Percentiles rank a stretch among this genome's conserved stretches.
Conservation (phyloP, 805 yeast species). For the Kuraishia cidri region DNA sequence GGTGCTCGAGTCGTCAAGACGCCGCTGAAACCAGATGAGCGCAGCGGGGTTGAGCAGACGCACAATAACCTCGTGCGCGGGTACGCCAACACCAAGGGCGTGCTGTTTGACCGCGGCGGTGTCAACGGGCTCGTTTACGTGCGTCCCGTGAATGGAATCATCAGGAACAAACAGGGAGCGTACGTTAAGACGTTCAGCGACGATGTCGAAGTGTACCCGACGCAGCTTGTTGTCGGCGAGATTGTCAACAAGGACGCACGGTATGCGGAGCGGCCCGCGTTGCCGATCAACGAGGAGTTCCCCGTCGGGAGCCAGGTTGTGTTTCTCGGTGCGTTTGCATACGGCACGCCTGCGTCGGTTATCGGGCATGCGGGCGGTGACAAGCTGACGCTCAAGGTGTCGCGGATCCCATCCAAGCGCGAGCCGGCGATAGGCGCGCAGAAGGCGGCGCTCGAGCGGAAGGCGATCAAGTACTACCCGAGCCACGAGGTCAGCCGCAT, state of each 20-base stretch:
- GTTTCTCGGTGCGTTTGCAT: conserved; percentile 79
- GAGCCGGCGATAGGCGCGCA: conserved; percentile 63
- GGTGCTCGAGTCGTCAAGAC: conserved; percentile 15
- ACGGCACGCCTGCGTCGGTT: conserved; percentile 71
- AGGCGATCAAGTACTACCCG: conserved; percentile 51
- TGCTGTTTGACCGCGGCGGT: conserved; percentile 14
- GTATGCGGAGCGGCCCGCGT: conserved; percentile 60
- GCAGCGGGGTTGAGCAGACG: conserved; percentile 33
- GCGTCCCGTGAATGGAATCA: conserved; percentile 70
- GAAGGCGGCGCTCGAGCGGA: conserved; percentile 48
- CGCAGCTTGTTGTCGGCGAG: conserved; percentile 69
- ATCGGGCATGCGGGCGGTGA: conserved; percentile 44
- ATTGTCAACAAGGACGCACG: conserved; percentile 71
- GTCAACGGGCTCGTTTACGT: conserved; percentile 58
- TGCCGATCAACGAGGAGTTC: conserved; percentile 74
- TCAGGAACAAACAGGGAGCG: conserved; percentile 65
- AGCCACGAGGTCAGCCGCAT: conserved; percentile 54
- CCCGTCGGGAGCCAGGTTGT: conserved; percentile 67
- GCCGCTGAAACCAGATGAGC: conserved; percentile 37
- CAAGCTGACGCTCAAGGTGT: conserved; percentile 41
- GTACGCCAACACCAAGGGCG: conserved; percentile 52
- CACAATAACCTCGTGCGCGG: conserved; percentile 26
- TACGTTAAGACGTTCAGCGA: conserved; percentile 61
- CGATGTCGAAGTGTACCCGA: conserved; percentile 52
- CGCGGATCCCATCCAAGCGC: conserved; percentile 30